Evolutionary conservation across 257 asterid species (phyloP).

Genomic region (Eustoma russellianum): DNA sequence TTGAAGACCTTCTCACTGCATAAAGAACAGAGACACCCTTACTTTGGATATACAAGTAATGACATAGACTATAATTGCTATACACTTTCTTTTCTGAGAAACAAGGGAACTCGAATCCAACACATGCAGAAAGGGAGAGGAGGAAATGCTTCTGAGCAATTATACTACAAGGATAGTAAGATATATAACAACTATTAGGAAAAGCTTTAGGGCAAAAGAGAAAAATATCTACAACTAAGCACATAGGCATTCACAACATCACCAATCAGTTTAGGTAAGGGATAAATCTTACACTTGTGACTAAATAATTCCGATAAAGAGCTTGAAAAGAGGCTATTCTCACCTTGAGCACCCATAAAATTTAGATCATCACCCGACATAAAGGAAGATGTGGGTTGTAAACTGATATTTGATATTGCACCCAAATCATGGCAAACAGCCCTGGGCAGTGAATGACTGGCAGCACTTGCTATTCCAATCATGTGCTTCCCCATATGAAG

Average conservation of each 20-base stretch:
- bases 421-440: conserved; percentile 52
- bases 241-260: background rate
- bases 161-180: too few relatives aligned
- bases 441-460: conserved; percentile 68
- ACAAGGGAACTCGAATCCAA: too few relatives aligned
- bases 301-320: conserved; percentile 80
- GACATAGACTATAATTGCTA: too few relatives aligned
- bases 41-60: too few relatives aligned
- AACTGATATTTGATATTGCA: conserved; percentile 35
- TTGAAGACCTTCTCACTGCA: conserved; percentile 75
- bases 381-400: conserved; percentile 42
- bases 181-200: background rate
- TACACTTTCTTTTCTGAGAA: background rate
- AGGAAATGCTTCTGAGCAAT: too few relatives aligned
- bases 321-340: conserved; percentile 90
- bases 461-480: conserved; percentile 27
- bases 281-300: conserved; percentile 49
- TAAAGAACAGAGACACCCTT: background rate
- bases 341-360: conserved; percentile 56
- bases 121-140: too few relatives aligned
- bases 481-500: conserved; percentile 37
- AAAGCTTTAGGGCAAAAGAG: background rate
- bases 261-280: background rate
- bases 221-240: background rate
- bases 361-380: conserved; percentile 54